Percentiles rank a stretch among this genome's conserved stretches.
These are phyloP conservation scores for Aspergillus japonicus DNA, from an alignment of 2,329 filamentous ascomycete species.

Conservation along the genomic window DNA sequence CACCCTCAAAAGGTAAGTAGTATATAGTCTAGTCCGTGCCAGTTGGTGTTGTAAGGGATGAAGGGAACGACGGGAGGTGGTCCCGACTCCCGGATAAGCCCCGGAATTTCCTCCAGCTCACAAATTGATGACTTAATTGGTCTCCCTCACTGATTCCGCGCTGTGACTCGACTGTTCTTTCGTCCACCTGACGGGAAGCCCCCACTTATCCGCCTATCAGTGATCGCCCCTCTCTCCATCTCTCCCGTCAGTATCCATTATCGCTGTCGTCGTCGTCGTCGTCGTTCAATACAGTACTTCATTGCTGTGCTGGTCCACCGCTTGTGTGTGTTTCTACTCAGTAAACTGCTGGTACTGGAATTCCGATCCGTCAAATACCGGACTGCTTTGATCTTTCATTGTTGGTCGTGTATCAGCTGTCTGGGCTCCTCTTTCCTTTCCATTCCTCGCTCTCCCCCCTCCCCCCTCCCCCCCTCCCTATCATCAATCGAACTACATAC, in stretches of 20 bases:
- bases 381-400: neutral
- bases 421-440: neutral
- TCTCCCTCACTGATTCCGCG: no score
- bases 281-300: neutral
- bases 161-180: no score
- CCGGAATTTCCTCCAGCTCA: no score
- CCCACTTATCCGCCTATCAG: conserved; percentile 22
- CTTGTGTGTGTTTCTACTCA: no score
- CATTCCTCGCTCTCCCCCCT: neutral
- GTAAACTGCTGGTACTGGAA: neutral
- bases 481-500: neutral
- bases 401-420: neutral
- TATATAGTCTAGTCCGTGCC: no score
- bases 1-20: no score
- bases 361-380: neutral
- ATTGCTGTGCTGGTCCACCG: no score
- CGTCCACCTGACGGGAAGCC: conserved; percentile 15
- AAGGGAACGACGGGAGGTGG: no score
- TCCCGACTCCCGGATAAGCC: no score
- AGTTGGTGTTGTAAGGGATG: no score
- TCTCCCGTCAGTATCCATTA: conserved; percentile 17
- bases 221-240: conserved; percentile 7
- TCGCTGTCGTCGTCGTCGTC: neutral
- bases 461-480: neutral
- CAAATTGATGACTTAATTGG: no score